Evolutionary conservation across 345 rosid species (phyloP).

Genomic region (Combretum micranthum): DNA sequence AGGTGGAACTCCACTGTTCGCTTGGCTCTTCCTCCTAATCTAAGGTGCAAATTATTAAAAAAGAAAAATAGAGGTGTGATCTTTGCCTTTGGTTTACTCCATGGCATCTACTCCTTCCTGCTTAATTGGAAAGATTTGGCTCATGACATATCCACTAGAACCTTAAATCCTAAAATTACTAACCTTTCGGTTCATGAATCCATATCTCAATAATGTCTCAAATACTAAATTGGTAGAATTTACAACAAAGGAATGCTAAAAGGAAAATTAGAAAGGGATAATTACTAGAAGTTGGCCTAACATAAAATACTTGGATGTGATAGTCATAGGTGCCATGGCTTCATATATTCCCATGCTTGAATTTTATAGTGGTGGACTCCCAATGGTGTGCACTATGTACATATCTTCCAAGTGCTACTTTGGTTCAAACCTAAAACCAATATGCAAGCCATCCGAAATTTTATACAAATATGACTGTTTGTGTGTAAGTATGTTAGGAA

Average conservation of each 20-base stretch:
- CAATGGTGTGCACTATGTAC: conserved; percentile 87
- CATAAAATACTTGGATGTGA: conserved; percentile 79
- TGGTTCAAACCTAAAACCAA: too few relatives aligned
- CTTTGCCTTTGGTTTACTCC: conserved; percentile 81
- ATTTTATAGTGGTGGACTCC: conserved; percentile 68
- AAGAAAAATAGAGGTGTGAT: too few relatives aligned
- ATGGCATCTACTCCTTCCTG: conserved; percentile 76
- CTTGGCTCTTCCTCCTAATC: too few relatives aligned
- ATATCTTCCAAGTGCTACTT: too few relatives aligned
- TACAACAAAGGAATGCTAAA: conserved; percentile 37
- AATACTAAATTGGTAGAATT: conserved; percentile 53
- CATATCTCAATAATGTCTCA: conserved; percentile 51
- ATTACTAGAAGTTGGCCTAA: conserved; percentile 85
- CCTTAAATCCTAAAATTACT: conserved; percentile 41
- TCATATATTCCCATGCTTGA: conserved; percentile 89
- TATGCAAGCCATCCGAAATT: too few relatives aligned
- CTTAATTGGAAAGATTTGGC: conserved; percentile 56
- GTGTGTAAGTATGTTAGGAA: too few relatives aligned
- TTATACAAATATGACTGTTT: too few relatives aligned
- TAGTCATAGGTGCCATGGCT: conserved; percentile 95
- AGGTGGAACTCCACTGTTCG: too few relatives aligned
- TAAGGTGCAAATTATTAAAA: too few relatives aligned
- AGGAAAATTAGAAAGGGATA: conserved; percentile 56
- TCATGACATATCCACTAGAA: conserved; percentile 52
- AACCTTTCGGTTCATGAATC: conserved; percentile 41